These are phyloP conservation scores for Endocarpon pusillum DNA, from an alignment of 495 filamentous ascomycete genomes.

Conservation along the genomic window DNA sequence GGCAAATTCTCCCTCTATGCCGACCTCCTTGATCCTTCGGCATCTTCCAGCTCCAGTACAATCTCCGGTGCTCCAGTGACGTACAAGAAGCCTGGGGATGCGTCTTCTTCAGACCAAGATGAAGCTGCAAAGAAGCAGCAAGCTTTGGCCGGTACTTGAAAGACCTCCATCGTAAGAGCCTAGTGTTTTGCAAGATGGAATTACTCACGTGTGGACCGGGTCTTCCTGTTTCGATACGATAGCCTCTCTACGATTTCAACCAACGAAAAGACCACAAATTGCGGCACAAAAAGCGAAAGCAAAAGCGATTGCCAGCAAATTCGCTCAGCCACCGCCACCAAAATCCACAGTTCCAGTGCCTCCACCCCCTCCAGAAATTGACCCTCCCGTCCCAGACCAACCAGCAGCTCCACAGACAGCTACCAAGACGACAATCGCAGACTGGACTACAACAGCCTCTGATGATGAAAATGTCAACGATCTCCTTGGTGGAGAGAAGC, in stretches of 20 bases:
- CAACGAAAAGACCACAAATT: constrained; percentile 59
- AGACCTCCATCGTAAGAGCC: constrained; percentile 14
- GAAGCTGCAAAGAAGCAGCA: constrained; percentile 48
- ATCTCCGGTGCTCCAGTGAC: constrained; percentile 68
- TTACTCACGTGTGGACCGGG: constrained; percentile 30
- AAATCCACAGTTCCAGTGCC: constrained; percentile 13
- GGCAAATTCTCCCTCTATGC: constrained; percentile 43
- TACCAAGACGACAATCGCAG: constrained; percentile 54
- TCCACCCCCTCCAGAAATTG: constrained; percentile 1
- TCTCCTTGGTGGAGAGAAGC: constrained; percentile 44
- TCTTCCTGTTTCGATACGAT: constrained; percentile 15
- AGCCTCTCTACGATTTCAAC: constrained; percentile 78
- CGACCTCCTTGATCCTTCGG: constrained; percentile 38
- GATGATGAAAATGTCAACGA: constrained; percentile 60
- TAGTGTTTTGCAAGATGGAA: constrained; percentile 14
- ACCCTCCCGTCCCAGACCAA: not conserved
- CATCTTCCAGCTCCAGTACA: constrained; percentile 35
- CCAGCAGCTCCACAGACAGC: constrained; percentile 13
- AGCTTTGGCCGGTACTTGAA: constrained; percentile 53
- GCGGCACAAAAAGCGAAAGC: constrained; percentile 52
- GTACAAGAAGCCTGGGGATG: constrained; percentile 36
- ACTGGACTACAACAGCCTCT: constrained; percentile 58
- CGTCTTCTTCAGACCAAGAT: constrained; percentile 22
- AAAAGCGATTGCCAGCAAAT: constrained; percentile 29
- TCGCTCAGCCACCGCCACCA: constrained; percentile 11